Conservation (phyloP, 208 protist species). For the Leishmania major region DNA sequence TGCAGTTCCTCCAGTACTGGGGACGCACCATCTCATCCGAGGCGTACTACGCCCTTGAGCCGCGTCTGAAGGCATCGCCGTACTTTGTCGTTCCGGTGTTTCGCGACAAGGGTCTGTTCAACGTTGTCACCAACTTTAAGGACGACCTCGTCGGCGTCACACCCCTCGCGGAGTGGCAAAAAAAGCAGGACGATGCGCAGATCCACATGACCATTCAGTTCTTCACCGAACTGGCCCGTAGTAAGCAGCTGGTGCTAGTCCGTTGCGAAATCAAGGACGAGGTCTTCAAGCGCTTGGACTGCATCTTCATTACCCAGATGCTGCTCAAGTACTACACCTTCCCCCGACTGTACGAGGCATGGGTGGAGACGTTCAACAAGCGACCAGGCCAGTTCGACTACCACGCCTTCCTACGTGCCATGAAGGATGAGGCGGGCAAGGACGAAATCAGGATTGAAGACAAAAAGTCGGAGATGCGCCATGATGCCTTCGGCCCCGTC, state of each 20-base stretch:
- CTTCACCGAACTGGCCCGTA: conserved; percentile 88
- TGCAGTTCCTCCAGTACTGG: conserved; percentile 92
- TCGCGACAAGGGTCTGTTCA: conserved; percentile 92
- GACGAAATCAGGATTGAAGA: conserved; percentile 89
- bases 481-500: conserved; percentile 83
- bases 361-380: conserved; percentile 93
- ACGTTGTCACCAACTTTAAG: conserved; percentile 92
- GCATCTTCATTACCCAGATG: conserved; percentile 91
- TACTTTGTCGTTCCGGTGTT: conserved; percentile 94
- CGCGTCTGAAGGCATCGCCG: conserved; percentile 74
- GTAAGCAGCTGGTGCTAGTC: conserved; percentile 88
- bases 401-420: conserved; percentile 84
- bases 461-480: conserved; percentile 67
- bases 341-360: conserved; percentile 79
- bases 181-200: conserved; percentile 83
- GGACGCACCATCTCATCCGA: conserved; percentile 76
- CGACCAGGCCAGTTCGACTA: conserved; percentile 85
- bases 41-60: conserved; percentile 85
- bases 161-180: conserved; percentile 88
- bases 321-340: conserved; percentile 92
- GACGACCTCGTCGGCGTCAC: conserved; percentile 86
- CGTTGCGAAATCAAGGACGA: conserved; percentile 93
- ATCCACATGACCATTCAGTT: conserved; percentile 95
- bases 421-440: conserved; percentile 91
- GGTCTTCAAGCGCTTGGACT: conserved; percentile 88